Conservation (phyloP, 352 stramenopile genomes). For the Pythium pectinolyticum region DNA sequence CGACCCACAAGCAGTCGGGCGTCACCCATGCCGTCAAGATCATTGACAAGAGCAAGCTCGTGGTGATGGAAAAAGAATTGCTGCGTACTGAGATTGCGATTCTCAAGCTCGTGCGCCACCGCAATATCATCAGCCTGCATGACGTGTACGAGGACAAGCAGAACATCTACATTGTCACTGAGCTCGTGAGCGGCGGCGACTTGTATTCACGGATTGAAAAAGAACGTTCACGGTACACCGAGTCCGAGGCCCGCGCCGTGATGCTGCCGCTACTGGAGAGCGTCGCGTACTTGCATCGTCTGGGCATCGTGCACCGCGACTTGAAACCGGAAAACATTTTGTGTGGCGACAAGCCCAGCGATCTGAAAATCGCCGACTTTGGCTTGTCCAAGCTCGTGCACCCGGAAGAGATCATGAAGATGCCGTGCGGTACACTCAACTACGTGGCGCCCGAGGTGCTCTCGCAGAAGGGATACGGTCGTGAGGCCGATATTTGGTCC, state of each 20-base stretch:
- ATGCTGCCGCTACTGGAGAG: conserved; percentile 89
- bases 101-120: conserved; percentile 90
- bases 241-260: conserved; percentile 86
- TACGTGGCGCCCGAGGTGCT: conserved; percentile 95
- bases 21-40: conserved; percentile 91
- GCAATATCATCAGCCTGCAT: conserved; percentile 82
- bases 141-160: conserved; percentile 93
- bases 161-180: conserved; percentile 98
- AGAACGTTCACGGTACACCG: conserved; percentile 78
- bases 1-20: conserved; percentile 55
- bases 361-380: conserved; percentile 93
- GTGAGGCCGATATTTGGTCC: conserved; percentile 92
- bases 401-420: conserved; percentile 92
- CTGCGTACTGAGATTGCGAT: conserved; percentile 93
- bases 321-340: conserved; percentile 89
- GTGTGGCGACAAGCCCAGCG: conserved; percentile 83
- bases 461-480: conserved; percentile 83
- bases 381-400: conserved; percentile 91
- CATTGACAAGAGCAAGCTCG: conserved; percentile 91
- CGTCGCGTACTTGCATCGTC: conserved; percentile 89
- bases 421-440: conserved; percentile 91
- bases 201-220: conserved; percentile 96
- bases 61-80: conserved; percentile 86
- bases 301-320: conserved; percentile 91
- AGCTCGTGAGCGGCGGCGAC: conserved; percentile 95